Base-by-base conservation (phyloP, 2,329 filamentous ascomycete genomes). In the Colletotrichum trifolii region DNA sequence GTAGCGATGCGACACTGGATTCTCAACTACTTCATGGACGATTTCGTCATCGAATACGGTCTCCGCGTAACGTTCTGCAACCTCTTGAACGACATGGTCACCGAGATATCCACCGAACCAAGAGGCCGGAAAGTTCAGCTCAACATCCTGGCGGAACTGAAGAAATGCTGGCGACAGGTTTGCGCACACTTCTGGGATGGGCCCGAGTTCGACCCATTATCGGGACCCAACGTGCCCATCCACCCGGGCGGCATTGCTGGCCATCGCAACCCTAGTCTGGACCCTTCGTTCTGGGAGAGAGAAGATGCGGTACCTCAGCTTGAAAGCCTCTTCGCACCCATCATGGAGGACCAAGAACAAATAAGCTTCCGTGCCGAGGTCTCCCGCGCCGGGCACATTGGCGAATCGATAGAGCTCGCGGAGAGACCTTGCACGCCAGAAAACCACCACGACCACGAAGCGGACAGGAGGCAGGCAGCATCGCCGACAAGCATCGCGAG, bases 1-100 rank as follows among this genome's bases (percentile, higher is more conserved):
- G 96, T 97, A 34, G 96, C 96, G 8, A 84, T 98, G 48, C 89
- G 96, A 61, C 96, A 99, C 77, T 99, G 96, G 96, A 94, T 98
- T 62, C 80, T 99, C 67, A 99, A 99, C 76, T 99, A 99, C 77
- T 99, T 98, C 70, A 85, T 92, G 60, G 96, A 99, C 74, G 96
- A 99, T 74, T 99, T 97, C 75, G 87, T 96, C 45, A 78, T 90
- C 33, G 89, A 94, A 73, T 89, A 91, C 73, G 82, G 86, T 48
- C 82, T 98, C 38, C 89, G 95, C 8, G 81, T 86, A 6, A 87
- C 87, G 13, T 97, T 97, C 74, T 97, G 95, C 77, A 83, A 89
- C 38, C 83, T 94, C 8, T 83, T 97, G 64, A 97, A 98, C 75
- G 81, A 83, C 54, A 84, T 90, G 49, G 83, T 87, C 4, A 80